Percentiles rank a stretch among this genome's conserved stretches.
phyloP scores from a whole-genome alignment of 148 eudicot genomes.

The Fagopyrum tataricum region DNA sequence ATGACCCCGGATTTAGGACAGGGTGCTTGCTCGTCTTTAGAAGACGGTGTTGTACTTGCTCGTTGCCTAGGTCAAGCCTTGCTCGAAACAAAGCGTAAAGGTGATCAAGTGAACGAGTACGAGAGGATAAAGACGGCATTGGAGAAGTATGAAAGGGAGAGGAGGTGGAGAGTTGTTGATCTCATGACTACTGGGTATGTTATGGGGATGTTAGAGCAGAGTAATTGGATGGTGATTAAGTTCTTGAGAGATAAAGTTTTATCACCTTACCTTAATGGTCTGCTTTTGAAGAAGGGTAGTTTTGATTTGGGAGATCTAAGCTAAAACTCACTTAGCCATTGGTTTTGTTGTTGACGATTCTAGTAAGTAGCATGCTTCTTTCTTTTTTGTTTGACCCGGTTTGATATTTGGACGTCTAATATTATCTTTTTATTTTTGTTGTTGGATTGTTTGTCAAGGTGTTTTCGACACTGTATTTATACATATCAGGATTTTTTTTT shows the following conservation, averaged over 20 bases:
- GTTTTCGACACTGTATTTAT: no score
- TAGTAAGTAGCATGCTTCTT: no score
- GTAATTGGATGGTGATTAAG: conserved; percentile 21
- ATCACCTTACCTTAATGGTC: conserved; percentile 23
- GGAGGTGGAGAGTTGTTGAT: conserved; percentile 39
- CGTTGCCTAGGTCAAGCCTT: conserved; percentile 36
- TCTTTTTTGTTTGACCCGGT: no score
- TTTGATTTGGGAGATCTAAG: conserved; percentile 42
- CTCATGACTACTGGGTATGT: conserved; percentile 35
- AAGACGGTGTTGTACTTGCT: conserved; percentile 26
- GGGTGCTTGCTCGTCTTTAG: conserved; percentile 18
- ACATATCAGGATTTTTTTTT: no score
- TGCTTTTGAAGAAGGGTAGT: conserved; percentile 30
- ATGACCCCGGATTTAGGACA: conserved; percentile 22
- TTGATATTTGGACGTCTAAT: no score
- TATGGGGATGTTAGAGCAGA: conserved; percentile 39
- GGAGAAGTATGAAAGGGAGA: conserved; percentile 27
- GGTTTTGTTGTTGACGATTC: background rate
- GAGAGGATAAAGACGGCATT: conserved; percentile 26
- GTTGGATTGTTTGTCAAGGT: background rate
- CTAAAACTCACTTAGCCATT: background rate
- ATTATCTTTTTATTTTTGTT: background rate
- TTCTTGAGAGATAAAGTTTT: conserved; percentile 39
- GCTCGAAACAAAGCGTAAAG: background rate
- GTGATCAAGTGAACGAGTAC: conserved; percentile 15